phyloP scores from a whole-genome alignment of 2,329 filamentous ascomycete genomes.

The Talaromyces pinophilus region DNA sequence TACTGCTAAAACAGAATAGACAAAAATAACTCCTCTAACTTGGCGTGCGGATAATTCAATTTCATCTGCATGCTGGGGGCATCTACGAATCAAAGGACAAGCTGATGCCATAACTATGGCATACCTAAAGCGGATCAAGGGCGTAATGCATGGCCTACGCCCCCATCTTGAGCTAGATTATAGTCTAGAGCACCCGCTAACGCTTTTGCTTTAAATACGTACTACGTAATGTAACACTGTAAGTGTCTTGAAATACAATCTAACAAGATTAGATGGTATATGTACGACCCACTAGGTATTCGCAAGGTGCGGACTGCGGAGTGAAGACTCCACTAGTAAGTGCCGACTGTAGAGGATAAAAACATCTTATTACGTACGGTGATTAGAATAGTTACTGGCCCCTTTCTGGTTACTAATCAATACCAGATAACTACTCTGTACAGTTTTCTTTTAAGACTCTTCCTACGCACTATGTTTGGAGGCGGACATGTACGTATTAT shows the following conservation, averaged over 20 bases:
- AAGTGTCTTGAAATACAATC: not conserved
- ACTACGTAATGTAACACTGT: not conserved
- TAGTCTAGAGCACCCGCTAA: not conserved
- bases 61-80: not conserved
- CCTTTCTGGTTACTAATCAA: not conserved
- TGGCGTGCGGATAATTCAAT: not conserved
- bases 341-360: not conserved
- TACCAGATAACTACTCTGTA: not conserved
- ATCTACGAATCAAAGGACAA: not conserved
- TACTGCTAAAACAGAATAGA: not conserved
- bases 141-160: not conserved
- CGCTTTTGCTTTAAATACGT: not conserved
- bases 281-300: not conserved
- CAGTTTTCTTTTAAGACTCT: not conserved
- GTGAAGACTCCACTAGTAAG: not conserved
- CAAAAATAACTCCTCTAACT: not conserved
- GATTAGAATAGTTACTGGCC: not conserved
- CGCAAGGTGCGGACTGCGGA: not conserved
- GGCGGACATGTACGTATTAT: not conserved
- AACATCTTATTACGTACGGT: not conserved
- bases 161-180: not conserved
- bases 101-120: not conserved
- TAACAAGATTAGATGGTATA: not conserved
- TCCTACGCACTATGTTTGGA: not conserved
- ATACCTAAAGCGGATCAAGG: not conserved